Evolutionary conservation across 129 eudicot species (phyloP).

Genomic region (Escallonia rubra): DNA sequence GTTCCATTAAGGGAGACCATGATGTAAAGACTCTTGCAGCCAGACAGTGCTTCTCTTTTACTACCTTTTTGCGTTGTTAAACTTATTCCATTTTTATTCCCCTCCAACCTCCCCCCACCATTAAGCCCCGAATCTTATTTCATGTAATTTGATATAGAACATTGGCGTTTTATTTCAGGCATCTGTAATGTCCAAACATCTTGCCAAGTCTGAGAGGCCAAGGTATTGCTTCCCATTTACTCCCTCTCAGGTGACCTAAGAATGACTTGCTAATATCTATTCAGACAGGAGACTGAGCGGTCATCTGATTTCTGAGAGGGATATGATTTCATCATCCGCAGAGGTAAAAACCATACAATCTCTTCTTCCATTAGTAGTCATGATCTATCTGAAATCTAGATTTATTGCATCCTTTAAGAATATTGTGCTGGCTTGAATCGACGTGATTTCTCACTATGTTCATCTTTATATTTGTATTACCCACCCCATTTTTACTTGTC

Average conservation of each 20-base stretch:
- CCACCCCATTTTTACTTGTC: too few relatives aligned
- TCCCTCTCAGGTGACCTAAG: background rate
- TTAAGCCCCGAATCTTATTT: background rate
- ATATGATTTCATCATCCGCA: constrained; percentile 46
- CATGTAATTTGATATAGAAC: background rate
- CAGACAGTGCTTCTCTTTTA: too few relatives aligned
- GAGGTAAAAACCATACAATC: constrained; percentile 29
- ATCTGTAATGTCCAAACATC: constrained; percentile 86
- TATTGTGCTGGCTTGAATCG: too few relatives aligned
- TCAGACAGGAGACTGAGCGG: constrained; percentile 79
- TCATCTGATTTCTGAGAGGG: constrained; percentile 54
- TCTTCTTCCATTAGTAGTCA: background rate
- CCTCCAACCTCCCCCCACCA: background rate
- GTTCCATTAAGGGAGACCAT: background rate
- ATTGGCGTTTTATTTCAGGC: constrained; percentile 48
- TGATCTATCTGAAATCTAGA: too few relatives aligned
- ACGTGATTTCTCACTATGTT: too few relatives aligned
- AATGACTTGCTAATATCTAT: background rate
- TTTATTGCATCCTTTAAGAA: too few relatives aligned
- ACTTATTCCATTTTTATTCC: background rate
- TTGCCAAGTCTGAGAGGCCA: constrained; percentile 76
- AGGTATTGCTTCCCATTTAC: constrained; percentile 43
- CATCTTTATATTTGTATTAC: too few relatives aligned
- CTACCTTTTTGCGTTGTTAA: background rate
- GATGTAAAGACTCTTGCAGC: too few relatives aligned